These are phyloP conservation scores for Ogataea angusta DNA, from an alignment of 805 yeast genomes.

Conservation along the genomic window DNA sequence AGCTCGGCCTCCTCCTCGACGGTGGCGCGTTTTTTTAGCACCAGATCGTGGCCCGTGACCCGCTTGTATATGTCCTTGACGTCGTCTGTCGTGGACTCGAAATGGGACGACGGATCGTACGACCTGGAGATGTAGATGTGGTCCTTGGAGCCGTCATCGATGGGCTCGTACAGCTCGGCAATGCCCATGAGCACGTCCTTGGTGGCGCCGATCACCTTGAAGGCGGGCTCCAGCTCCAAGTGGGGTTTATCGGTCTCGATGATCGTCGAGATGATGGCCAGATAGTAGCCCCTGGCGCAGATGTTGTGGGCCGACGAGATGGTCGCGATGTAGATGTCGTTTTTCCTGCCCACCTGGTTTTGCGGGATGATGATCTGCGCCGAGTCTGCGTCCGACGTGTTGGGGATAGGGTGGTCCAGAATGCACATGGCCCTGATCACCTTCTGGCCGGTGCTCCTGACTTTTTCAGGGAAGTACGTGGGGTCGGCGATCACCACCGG, in stretches of 20 bases:
- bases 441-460: conserved; percentile 64
- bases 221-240: conserved; percentile 88
- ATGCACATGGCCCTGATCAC: conserved; percentile 87
- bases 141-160: conserved; percentile 75
- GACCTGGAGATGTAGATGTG: conserved; percentile 81
- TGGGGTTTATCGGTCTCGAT: conserved; percentile 94
- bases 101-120: conserved; percentile 93
- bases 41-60: conserved; percentile 88
- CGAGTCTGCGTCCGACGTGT: conserved; percentile 79
- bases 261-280: conserved; percentile 92
- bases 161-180: conserved; percentile 86
- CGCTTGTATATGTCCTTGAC: conserved; percentile 91
- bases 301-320: conserved; percentile 88
- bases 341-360: conserved; percentile 87
- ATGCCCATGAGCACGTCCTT: conserved; percentile 91
- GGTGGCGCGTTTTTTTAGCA: conserved; percentile 69
- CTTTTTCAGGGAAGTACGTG: conserved; percentile 88
- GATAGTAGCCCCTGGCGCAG: conserved; percentile 79
- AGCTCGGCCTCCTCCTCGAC: conserved; percentile 59
- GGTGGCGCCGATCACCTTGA: conserved; percentile 77
- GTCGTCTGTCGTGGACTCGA: conserved; percentile 94
- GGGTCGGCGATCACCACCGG: conserved; percentile 97
- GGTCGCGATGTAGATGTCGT: conserved; percentile 92
- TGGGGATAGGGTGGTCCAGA: conserved; percentile 83
- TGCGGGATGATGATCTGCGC: conserved; percentile 95